These are phyloP conservation scores for Periconia sp. DNA, from an alignment of 2,329 filamentous ascomycete genomes.

Conservation along the genomic window DNA sequence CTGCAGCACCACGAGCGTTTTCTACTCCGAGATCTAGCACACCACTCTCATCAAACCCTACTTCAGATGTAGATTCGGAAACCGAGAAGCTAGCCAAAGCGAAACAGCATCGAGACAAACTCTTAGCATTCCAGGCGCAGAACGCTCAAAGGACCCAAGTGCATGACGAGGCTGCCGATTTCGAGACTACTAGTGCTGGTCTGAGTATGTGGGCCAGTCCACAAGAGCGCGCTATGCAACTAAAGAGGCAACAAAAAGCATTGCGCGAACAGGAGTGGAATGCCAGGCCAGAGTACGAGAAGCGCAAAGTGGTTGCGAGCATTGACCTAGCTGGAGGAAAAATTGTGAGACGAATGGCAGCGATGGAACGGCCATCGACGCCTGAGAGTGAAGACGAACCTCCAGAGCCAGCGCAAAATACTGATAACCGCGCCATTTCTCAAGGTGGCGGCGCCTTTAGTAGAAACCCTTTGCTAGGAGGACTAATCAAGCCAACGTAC, in stretches of 20 bases:
- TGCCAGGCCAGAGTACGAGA: slow-evolving; percentile 83
- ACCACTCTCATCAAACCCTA: slow-evolving; percentile 38
- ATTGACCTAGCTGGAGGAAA: slow-evolving; percentile 79
- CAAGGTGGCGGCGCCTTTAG: slow-evolving; percentile 62
- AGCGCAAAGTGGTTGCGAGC: slow-evolving; percentile 79
- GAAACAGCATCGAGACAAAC: slow-evolving; percentile 75
- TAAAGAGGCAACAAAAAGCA: slow-evolving; percentile 83
- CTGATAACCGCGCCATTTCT: slow-evolving; percentile 22
- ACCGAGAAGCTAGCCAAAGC: slow-evolving; percentile 69
- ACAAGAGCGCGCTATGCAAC: slow-evolving; percentile 76
- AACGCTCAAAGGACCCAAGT: slow-evolving; percentile 83
- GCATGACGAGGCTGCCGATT: slow-evolving; percentile 80
- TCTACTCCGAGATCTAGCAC: slow-evolving; percentile 41
- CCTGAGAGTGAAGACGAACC: slow-evolving; percentile 54
- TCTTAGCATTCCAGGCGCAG: slow-evolving; percentile 81
- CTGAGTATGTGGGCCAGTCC: slow-evolving; percentile 82
- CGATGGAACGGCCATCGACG: slow-evolving; percentile 58
- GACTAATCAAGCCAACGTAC: slow-evolving; percentile 65
- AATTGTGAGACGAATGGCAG: slow-evolving; percentile 71
- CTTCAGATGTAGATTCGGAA: slow-evolving; percentile 46
- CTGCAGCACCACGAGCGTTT: slow-evolving; percentile 63
- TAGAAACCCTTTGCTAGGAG: slow-evolving; percentile 67
- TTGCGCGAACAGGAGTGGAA: slow-evolving; percentile 86
- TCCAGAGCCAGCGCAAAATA: slow-evolving; percentile 31
- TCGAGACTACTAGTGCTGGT: slow-evolving; percentile 62